Base-by-base conservation (phyloP, 768 basidiomycete species). In the Mycena rebaudengoi region DNA sequence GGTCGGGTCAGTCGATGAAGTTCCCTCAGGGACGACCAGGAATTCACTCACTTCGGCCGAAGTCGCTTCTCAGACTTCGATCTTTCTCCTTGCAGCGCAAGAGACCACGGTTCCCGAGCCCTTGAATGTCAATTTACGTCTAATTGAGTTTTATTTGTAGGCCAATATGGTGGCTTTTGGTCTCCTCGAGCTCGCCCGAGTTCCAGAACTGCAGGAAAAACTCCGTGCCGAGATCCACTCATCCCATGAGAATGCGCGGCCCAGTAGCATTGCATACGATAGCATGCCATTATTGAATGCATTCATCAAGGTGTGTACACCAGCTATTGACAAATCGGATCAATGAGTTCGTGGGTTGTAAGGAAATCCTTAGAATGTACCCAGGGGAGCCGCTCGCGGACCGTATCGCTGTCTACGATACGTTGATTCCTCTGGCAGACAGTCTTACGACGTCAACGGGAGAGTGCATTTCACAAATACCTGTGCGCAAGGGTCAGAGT, bases 291-390 rank as follows among this genome's bases (percentile, higher is more conserved):
- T 57, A 33, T 25, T 67, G 30, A 67, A 62, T 49, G 65, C 65
- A 3, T 50, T 58, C 18, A 67, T 67, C 40, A 67, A 67, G 46
- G 65, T 52, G 21, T 4, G 29, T 44, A 14, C 14, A 39, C 8
- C 3, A 43, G 0, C 4, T 4, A 39, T 39, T 23, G 28, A 1
- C n/a, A n/a, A n/a, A n/a, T n/a, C n/a, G n/a, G n/a, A n/a, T 13
- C 23, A 25, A 20, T n/a, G 18, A 1, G 13, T 35, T 13, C n/a
- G n/a, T n/a, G n/a, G n/a, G n/a, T n/a, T n/a, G n/a, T 2, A 23
- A 66, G 65, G 65, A 66, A 46, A 53, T n/a, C 13, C 65, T 66
- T 35, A 23, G 65, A 41, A 10, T 56, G 2, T 62, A 62, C 41
- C 60, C 65, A 2, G 54, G 35, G 2, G 37, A 12, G 1, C 39